These are phyloP conservation scores for Russula abietina DNA, from an alignment of 768 basidiomycete genomes.

Conservation along the genomic window DNA sequence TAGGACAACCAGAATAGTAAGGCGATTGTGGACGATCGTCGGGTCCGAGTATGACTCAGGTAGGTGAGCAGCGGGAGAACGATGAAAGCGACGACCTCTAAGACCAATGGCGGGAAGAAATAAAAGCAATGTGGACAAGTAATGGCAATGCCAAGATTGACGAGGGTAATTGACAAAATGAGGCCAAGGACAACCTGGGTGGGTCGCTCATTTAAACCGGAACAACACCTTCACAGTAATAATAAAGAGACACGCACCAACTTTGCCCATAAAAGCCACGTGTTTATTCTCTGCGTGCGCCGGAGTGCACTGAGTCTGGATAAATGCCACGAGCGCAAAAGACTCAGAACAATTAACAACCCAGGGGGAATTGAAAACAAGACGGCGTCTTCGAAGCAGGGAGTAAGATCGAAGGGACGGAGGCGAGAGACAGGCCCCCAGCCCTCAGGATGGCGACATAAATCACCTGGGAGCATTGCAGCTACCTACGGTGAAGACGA, in stretches of 20 bases:
- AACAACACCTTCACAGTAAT: background rate
- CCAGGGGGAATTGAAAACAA: conserved; percentile 51
- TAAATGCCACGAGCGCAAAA: conserved; percentile 36
- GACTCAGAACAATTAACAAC: conserved; percentile 39
- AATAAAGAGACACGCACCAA: conserved; percentile 45
- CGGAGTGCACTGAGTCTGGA: conserved; percentile 29
- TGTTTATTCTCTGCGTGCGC: conserved; percentile 42
- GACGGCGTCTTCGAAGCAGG: conserved; percentile 75
- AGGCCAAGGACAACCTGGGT: conserved; percentile 43
- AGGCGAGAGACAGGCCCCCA: conserved; percentile 54
- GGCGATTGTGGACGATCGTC: conserved; percentile 62
- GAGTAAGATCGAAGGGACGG: conserved; percentile 69
- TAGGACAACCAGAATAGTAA: conserved; percentile 83
- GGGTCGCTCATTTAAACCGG: conserved; percentile 5
- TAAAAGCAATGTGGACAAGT: conserved; percentile 35
- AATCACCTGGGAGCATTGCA: background rate
- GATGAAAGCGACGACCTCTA: conserved; percentile 53
- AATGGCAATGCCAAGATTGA: conserved; percentile 39
- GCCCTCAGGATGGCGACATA: conserved; percentile 55
- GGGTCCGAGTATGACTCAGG: conserved; percentile 64
- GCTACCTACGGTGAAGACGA: background rate
- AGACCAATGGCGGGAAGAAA: conserved; percentile 45
- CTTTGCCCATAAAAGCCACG: conserved; percentile 52
- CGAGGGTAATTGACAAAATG: conserved; percentile 43
- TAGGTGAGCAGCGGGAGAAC: conserved; percentile 48